Evolutionary conservation across 2,329 filamentous ascomycete genomes (phyloP).

Genomic region (Dactylellina haptotyla): DNA sequence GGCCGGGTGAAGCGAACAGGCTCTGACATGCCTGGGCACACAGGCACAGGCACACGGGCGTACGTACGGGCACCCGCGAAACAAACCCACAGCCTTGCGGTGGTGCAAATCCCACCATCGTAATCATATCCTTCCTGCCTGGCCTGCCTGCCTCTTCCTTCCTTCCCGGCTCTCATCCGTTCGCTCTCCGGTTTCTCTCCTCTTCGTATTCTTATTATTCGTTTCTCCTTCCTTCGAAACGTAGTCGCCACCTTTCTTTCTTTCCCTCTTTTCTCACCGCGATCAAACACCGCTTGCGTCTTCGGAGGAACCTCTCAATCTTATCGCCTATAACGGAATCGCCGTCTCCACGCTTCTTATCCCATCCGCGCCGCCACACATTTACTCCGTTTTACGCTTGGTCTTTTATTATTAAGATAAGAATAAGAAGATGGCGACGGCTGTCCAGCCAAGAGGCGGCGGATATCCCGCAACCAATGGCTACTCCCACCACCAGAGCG

Average conservation of each 20-base stretch:
- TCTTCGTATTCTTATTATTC: background rate
- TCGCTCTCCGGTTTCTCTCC: background rate
- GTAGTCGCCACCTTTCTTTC: too few species aligned
- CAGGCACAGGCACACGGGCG: background rate
- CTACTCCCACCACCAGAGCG: conserved; percentile 46
- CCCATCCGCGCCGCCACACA: background rate
- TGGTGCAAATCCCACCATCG: background rate
- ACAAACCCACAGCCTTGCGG: background rate
- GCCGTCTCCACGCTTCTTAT: background rate
- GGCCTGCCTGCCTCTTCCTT: background rate
- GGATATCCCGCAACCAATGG: conserved; percentile 51
- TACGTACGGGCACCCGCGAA: background rate
- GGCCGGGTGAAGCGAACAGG: too few species aligned
- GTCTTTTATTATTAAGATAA: background rate
- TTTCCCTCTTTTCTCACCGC: background rate
- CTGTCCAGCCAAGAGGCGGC: conserved; percentile 49
- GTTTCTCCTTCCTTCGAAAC: too few species aligned
- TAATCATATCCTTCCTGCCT: background rate
- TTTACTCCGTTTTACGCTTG: background rate
- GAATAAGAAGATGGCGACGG: conserved; percentile 26
- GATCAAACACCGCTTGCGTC: background rate
- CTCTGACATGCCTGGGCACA: background rate
- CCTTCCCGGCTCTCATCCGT: background rate
- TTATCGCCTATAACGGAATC: conserved; percentile 10
- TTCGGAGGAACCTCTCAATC: conserved; percentile 11